These are phyloP conservation scores for Suillus fuscotomentosus DNA, from an alignment of 768 basidiomycete genomes.

Conservation along the genomic window DNA sequence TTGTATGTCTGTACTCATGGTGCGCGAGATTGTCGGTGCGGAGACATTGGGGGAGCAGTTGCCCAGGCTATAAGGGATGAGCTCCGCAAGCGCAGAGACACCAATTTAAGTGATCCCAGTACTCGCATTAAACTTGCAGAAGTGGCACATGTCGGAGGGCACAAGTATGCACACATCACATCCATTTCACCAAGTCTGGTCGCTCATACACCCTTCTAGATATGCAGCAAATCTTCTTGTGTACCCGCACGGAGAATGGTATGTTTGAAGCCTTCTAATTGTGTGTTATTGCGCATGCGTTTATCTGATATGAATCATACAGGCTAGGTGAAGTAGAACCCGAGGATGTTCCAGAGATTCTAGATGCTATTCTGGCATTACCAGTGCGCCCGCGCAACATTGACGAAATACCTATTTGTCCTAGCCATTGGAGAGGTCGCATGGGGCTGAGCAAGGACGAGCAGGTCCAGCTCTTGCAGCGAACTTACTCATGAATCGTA, in stretches of 20 bases:
- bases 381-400: constrained; percentile 26
- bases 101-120: constrained; percentile 24
- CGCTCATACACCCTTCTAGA: constrained; percentile 32
- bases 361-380: constrained; percentile 43
- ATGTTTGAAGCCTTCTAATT: constrained; percentile 15
- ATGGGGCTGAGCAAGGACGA: constrained; percentile 64
- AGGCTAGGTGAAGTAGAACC: constrained; percentile 67
- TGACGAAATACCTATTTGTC: constrained; percentile 36
- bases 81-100: constrained; percentile 37
- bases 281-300: background rate
- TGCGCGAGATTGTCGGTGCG: constrained; percentile 77
- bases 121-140: constrained; percentile 52
- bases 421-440: constrained; percentile 65
- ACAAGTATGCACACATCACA: constrained; percentile 53
- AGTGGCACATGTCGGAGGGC: constrained; percentile 80
- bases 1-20: constrained; percentile 81
- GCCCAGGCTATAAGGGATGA: constrained; percentile 54
- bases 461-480: constrained; percentile 41
- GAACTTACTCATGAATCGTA: background rate
- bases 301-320: background rate
- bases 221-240: constrained; percentile 69
- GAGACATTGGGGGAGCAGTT: constrained; percentile 59
- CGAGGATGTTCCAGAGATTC: constrained; percentile 51
- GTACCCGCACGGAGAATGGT: constrained; percentile 77
- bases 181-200: background rate